Evolutionary conservation across 352 stramenopile species (phyloP).

Genomic region (Globisporangium megalacanthum): DNA sequence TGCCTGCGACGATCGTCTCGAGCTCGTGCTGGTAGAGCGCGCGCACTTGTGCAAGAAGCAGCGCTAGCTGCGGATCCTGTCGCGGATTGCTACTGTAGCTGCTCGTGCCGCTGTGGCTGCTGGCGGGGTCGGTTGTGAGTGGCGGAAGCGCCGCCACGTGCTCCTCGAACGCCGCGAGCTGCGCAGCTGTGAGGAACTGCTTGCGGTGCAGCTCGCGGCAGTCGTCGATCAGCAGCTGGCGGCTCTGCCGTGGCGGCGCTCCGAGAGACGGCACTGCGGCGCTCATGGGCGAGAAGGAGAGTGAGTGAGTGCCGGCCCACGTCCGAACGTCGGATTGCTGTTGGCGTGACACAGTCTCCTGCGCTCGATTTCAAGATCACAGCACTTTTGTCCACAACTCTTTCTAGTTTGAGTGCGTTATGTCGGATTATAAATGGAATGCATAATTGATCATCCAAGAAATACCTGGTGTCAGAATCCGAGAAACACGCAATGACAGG

Average conservation of each 20-base stretch:
- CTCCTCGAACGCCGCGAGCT: slow-evolving; percentile 28
- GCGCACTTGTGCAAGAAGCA: slow-evolving; percentile 28
- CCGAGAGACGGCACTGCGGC: background rate
- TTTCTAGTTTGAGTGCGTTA: too few relatives aligned
- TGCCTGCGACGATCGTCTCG: slow-evolving; percentile 33
- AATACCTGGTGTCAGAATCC: too few relatives aligned
- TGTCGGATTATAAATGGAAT: too few relatives aligned
- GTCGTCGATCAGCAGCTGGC: slow-evolving; percentile 23
- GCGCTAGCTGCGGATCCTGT: slow-evolving; percentile 2
- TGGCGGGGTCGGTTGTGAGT: background rate
- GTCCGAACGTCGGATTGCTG: too few relatives aligned
- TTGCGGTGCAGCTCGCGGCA: slow-evolving; percentile 32
- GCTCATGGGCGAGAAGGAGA: slow-evolving; percentile 2
- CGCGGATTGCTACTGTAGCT: background rate
- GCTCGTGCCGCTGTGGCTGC: background rate
- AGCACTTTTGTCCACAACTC: too few relatives aligned
- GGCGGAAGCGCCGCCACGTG: slow-evolving; percentile 2
- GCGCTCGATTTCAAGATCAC: too few relatives aligned
- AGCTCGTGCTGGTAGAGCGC: slow-evolving; percentile 35
- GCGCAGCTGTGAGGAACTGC: slow-evolving; percentile 19
- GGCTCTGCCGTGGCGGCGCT: background rate
- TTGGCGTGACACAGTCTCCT: too few relatives aligned
- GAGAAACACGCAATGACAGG: too few relatives aligned
- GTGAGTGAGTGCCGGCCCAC: background rate
- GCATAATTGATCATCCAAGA: too few relatives aligned